A percentile compares a stretch with the other conserved stretches of the same genome.
phyloP scores from a whole-genome alignment of 257 asterid species.

The Lycium ferocissimum region DNA sequence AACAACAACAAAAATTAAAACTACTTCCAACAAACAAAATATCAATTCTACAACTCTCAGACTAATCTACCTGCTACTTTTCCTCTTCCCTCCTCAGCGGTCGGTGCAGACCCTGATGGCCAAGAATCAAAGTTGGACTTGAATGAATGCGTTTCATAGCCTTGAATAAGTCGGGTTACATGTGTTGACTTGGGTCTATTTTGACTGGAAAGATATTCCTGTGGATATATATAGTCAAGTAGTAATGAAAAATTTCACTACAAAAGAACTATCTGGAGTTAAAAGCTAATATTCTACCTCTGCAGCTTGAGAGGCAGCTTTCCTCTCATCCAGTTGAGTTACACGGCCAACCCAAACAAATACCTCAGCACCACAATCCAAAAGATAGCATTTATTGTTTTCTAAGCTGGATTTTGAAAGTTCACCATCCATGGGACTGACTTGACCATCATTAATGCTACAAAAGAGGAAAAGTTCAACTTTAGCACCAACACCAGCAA shows the following conservation, averaged over 20 bases:
- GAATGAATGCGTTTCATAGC: constrained; percentile 91
- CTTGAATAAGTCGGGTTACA: constrained; percentile 84
- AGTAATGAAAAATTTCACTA: constrained; percentile 35
- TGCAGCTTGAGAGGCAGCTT: constrained; percentile 66
- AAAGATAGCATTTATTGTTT: constrained; percentile 69
- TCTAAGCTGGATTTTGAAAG: constrained; percentile 76
- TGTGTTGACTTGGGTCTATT: constrained; percentile 89
- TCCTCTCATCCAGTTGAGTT: constrained; percentile 81
- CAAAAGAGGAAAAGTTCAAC: constrained; percentile 29
- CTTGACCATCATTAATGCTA: constrained; percentile 67
- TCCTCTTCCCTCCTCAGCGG: constrained; percentile 98
- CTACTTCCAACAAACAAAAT: neutral
- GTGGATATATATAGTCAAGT: constrained; percentile 37
- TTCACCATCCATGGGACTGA: constrained; percentile 62
- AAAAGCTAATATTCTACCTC: constrained; percentile 52
- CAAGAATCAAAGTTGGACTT: constrained; percentile 91
- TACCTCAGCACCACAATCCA: constrained; percentile 84
- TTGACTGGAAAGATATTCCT: constrained; percentile 87
- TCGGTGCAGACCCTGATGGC: constrained; percentile 85
- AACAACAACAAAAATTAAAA: constrained; percentile 27
- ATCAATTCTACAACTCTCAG: constrained; percentile 25
- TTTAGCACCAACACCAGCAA: constrained; percentile 25
- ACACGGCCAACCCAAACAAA: constrained; percentile 87
- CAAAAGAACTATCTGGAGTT: neutral
- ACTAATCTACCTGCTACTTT: constrained; percentile 85